Evolutionary conservation across 257 asterid genomes (phyloP).

Genomic region (Solanum chmielewskii): DNA sequence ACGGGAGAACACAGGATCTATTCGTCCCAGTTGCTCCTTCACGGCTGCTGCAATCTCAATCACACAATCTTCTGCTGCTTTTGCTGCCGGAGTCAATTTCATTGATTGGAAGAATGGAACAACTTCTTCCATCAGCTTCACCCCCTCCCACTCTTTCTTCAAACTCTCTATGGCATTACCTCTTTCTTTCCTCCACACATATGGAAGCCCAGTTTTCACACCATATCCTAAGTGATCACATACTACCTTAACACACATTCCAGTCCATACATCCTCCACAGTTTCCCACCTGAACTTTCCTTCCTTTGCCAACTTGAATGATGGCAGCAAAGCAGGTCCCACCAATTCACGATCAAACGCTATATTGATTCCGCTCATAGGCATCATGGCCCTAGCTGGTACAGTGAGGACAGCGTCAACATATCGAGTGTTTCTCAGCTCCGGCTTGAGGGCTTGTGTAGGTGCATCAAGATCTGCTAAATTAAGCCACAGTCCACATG

Average conservation of each 20-base stretch:
- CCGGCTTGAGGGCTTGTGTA: conserved; percentile 74
- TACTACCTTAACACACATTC: conserved; percentile 81
- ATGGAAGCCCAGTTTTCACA: conserved; percentile 84
- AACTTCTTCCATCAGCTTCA: conserved; percentile 81
- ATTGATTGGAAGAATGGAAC: conserved; percentile 81
- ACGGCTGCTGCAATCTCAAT: conserved; percentile 66
- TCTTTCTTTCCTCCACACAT: conserved; percentile 82
- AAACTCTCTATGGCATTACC: conserved; percentile 68
- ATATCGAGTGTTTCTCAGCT: conserved; percentile 47
- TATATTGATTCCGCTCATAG: conserved; percentile 76
- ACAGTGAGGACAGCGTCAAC: conserved; percentile 87
- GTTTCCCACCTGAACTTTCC: conserved; percentile 94
- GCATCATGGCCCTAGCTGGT: conserved; percentile 60
- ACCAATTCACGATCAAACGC: conserved; percentile 57
- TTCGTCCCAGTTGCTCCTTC: conserved; percentile 43
- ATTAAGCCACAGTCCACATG: conserved; percentile 90
- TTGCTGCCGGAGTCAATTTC: conserved; percentile 39
- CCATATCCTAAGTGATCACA: conserved; percentile 77
- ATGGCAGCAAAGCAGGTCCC: conserved; percentile 78
- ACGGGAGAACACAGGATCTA: conserved; percentile 42
- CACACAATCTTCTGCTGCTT: conserved; percentile 67
- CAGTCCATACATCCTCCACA: conserved; percentile 78
- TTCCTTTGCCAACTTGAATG: conserved; percentile 65
- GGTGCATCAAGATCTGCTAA: conserved; percentile 91
- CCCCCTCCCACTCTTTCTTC: conserved; percentile 99